These are phyloP conservation scores for Wickerhamomyces hampshirensis DNA, from an alignment of 805 yeast species.

Conservation along the genomic window DNA sequence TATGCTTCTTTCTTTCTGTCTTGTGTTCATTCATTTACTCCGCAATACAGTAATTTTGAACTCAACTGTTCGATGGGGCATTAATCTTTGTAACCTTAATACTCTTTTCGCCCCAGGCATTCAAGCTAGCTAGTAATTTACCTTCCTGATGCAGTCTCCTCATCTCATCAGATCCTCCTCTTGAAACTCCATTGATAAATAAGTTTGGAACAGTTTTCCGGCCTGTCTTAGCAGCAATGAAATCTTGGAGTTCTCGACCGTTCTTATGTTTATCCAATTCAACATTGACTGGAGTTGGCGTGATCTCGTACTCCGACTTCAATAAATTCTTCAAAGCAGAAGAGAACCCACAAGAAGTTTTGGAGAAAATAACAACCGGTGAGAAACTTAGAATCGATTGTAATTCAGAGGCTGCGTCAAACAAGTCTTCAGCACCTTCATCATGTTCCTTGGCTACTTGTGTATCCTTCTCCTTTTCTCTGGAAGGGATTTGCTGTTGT, in stretches of 20 bases:
- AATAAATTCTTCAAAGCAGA: constrained; percentile 64
- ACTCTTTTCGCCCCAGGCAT: constrained; percentile 58
- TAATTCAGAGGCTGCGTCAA: constrained; percentile 51
- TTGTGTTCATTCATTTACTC: no score
- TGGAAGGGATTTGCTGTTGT: constrained; percentile 4
- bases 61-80: constrained; percentile 47
- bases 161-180: constrained; percentile 91
- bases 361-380: constrained; percentile 60
- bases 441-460: background rate
- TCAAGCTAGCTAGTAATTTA: constrained; percentile 45
- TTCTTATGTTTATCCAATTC: constrained; percentile 79
- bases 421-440: constrained; percentile 16
- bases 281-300: constrained; percentile 68
- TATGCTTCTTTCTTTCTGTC: no score
- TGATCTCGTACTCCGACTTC: constrained; percentile 55
- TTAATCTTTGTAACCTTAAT: constrained; percentile 45
- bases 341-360: constrained; percentile 70
- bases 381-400: constrained; percentile 51
- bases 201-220: constrained; percentile 90
- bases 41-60: background rate
- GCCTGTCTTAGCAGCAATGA: constrained; percentile 64
- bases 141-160: constrained; percentile 53
- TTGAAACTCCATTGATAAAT: constrained; percentile 63
- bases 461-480: constrained; percentile 7
- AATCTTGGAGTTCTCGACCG: constrained; percentile 71